Evolutionary conservation across 805 yeast species (phyloP).

Genomic region (Grigorovia transvaalensis): DNA sequence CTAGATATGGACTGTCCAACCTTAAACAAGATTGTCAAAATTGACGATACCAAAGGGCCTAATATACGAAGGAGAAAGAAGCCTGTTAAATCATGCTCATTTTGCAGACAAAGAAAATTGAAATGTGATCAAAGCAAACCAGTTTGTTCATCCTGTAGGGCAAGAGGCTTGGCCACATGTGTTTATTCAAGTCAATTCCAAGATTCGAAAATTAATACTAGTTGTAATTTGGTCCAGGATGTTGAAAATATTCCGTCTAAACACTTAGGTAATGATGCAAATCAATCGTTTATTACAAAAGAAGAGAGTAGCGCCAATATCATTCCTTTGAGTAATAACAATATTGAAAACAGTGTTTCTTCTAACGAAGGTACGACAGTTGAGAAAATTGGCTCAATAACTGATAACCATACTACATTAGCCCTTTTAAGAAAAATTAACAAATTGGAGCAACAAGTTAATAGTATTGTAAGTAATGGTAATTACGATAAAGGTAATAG

Average conservation of each 20-base stretch:
- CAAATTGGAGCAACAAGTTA: background rate
- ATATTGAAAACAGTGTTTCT: too few species aligned
- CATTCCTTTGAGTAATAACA: background rate
- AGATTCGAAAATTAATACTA: background rate
- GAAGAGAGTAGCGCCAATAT: background rate
- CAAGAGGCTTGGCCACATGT: constrained; percentile 13
- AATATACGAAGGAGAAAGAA: constrained; percentile 12
- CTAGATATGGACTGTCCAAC: background rate
- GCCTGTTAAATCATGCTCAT: constrained; percentile 20
- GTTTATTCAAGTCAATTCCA: constrained; percentile 4
- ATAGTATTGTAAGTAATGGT: background rate
- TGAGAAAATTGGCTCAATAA: background rate
- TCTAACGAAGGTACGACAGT: too few species aligned
- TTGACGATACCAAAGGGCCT: background rate
- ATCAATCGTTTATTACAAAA: background rate
- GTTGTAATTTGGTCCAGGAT: background rate
- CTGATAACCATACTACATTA: background rate
- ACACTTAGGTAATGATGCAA: background rate
- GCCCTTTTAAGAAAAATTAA: background rate
- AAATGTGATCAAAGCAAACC: constrained; percentile 24
- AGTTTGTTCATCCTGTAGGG: constrained; percentile 18
- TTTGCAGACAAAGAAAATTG: constrained; percentile 22
- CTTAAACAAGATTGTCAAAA: background rate
- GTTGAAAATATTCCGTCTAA: background rate
- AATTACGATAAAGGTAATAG: background rate